These are phyloP conservation scores for Candida insectorum DNA, from an alignment of 805 yeast genomes.

Conservation along the genomic window DNA sequence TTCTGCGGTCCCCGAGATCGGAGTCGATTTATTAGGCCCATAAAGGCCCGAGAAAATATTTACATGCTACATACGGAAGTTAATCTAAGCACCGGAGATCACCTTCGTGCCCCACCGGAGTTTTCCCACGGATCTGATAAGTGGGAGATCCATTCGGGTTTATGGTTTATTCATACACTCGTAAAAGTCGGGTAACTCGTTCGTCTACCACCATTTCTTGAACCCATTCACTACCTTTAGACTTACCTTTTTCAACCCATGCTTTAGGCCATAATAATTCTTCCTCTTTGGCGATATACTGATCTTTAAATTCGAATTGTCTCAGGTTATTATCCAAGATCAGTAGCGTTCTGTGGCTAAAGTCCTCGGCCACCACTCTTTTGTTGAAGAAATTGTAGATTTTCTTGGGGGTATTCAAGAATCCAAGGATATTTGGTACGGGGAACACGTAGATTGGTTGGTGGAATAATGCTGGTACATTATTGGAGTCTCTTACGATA, in stretches of 20 bases:
- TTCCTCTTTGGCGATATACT: conserved; percentile 50
- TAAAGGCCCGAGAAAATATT: too few species aligned
- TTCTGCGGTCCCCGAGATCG: too few species aligned
- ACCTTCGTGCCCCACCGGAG: too few species aligned
- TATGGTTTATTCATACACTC: conserved; percentile 40
- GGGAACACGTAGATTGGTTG: conserved; percentile 79
- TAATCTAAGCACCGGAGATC: too few species aligned
- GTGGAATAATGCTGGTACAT: conserved; percentile 59
- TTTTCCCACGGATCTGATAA: too few species aligned
- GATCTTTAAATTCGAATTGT: conserved; percentile 47
- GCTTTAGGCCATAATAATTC: conserved; percentile 83
- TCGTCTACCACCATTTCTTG: conserved; percentile 69
- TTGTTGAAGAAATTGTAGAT: conserved; percentile 75
- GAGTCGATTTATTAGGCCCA: too few species aligned
- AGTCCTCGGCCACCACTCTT: conserved; percentile 66
- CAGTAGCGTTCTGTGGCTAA: conserved; percentile 52
- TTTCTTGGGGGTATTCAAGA: conserved; percentile 70
- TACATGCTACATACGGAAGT: too few species aligned
- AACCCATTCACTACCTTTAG: conserved; percentile 83
- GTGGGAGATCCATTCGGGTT: too few species aligned
- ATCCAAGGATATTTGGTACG: conserved; percentile 77
- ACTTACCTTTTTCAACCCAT: conserved; percentile 78
- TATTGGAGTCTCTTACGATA: conserved; percentile 27
- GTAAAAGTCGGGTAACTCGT: conserved; percentile 54
- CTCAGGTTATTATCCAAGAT: conserved; percentile 52